A percentile compares a stretch with the other conserved stretches of the same genome.
phyloP scores from a whole-genome alignment of 2,329 filamentous ascomycete species.

The Coniochaeta sp. region DNA sequence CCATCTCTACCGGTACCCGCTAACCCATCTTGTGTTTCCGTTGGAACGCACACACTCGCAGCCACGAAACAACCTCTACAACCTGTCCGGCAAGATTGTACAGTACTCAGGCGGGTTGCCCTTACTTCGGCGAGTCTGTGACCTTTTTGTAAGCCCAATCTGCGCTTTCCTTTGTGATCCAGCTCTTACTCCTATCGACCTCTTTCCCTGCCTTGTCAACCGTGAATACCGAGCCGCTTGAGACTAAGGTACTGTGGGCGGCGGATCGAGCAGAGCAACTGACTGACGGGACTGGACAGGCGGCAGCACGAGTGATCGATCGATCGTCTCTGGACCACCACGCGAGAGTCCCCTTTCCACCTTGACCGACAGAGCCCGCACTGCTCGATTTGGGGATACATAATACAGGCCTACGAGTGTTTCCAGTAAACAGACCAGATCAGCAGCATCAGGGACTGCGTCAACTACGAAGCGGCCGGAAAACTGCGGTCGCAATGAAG shows the following conservation, averaged over 20 bases:
- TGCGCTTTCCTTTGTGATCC: not conserved
- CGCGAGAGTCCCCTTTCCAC: not conserved
- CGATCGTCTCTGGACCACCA: not conserved
- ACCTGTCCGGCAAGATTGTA: not conserved
- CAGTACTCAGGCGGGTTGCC: not conserved
- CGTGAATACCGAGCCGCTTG: not conserved
- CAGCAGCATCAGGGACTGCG: too few species aligned
- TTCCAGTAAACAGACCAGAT: not conserved
- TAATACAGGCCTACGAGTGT: not conserved
- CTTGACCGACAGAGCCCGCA: not conserved
- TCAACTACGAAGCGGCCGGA: not conserved
- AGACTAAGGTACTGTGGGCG: not conserved
- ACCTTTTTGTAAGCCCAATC: not conserved
- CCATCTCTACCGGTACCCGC: conserved; percentile 1
- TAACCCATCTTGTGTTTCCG: not conserved
- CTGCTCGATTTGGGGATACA: not conserved
- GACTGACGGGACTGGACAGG: not conserved
- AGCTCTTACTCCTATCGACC: not conserved
- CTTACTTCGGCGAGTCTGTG: not conserved
- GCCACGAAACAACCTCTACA: not conserved
- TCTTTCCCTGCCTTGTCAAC: too few species aligned
- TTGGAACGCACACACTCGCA: not conserved
- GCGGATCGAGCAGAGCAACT: not conserved
- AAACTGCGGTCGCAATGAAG: conserved; percentile 51
- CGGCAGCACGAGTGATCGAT: not conserved